Conservation (phyloP, 2,329 filamentous ascomycete species). For the Ceratocystis harringtonii region DNA sequence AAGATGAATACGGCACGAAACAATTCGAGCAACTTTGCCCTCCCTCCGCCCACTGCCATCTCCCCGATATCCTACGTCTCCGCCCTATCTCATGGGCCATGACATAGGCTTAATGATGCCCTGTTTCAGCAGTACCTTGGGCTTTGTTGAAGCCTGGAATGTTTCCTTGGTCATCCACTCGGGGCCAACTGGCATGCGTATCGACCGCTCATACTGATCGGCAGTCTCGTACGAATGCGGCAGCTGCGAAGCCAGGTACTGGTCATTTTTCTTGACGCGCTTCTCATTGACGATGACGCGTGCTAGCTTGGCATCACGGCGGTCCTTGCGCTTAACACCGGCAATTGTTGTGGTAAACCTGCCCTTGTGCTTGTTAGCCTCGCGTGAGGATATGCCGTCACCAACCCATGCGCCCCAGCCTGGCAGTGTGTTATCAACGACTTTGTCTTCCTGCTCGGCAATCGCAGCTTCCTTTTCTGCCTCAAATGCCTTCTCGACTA, state of each 20-base stretch:
- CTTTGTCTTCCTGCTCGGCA: conserved; percentile 66
- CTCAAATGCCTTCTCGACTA: conserved; percentile 67
- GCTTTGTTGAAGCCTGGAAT: conserved; percentile 80
- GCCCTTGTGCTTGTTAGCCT: conserved; percentile 47
- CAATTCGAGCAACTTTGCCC: too few species aligned
- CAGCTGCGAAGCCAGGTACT: conserved; percentile 69
- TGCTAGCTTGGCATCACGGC: conserved; percentile 69
- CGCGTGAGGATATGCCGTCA: conserved; percentile 58
- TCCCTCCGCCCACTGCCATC: too few species aligned
- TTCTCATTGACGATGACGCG: conserved; percentile 90
- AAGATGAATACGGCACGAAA: too few species aligned
- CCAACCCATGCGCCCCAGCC: conserved; percentile 93
- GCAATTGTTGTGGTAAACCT: conserved; percentile 51
- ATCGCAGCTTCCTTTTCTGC: conserved; percentile 60
- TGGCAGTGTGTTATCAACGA: conserved; percentile 69
- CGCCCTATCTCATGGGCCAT: conserved; percentile 42
- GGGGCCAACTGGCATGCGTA: conserved; percentile 74
- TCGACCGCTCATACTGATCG: conserved; percentile 77
- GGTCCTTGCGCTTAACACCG: conserved; percentile 59
- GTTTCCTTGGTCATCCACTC: conserved; percentile 97
- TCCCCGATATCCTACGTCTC: too few species aligned
- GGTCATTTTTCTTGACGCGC: conserved; percentile 74
- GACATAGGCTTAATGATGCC: conserved; percentile 79
- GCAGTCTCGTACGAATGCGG: conserved; percentile 81
- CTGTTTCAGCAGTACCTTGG: conserved; percentile 77